phyloP scores from a whole-genome alignment of 257 asterid species.

The Lycium ferocissimum region DNA sequence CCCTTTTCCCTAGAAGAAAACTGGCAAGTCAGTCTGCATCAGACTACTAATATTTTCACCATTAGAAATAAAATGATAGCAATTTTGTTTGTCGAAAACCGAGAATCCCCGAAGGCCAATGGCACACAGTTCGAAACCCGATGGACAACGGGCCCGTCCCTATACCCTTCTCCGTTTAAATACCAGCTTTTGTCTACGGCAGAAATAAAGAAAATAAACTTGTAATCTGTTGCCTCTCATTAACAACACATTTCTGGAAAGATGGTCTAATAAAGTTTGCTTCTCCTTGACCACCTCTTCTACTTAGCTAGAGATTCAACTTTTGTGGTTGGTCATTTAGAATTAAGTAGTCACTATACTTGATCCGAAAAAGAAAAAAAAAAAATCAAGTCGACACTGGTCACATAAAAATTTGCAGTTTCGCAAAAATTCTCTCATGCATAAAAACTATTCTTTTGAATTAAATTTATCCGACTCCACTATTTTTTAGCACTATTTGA shows the following conservation, averaged over 20 bases:
- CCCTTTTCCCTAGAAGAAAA: not conserved
- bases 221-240: not conserved
- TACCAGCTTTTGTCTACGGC: not conserved
- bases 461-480: not conserved
- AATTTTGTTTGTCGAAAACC: not conserved
- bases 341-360: not conserved
- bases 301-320: constrained; percentile 1
- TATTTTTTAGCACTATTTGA: not conserved
- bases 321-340: not conserved
- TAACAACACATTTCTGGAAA: not conserved
- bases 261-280: not conserved
- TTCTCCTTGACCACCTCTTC: not conserved
- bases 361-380: not conserved
- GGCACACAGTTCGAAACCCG: not conserved
- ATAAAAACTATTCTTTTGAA: not conserved
- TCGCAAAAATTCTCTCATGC: not conserved
- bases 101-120: not conserved
- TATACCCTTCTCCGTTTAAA: not conserved
- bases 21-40: not conserved
- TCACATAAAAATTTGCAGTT: not conserved
- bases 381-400: not conserved
- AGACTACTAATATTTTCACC: not conserved
- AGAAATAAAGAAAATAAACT: not conserved
- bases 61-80: not conserved
- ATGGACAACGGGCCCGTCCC: not conserved